Evolutionary conservation across 164 flowering plant species (phyloP).

Genomic region (Stephania yunnanensis): DNA sequence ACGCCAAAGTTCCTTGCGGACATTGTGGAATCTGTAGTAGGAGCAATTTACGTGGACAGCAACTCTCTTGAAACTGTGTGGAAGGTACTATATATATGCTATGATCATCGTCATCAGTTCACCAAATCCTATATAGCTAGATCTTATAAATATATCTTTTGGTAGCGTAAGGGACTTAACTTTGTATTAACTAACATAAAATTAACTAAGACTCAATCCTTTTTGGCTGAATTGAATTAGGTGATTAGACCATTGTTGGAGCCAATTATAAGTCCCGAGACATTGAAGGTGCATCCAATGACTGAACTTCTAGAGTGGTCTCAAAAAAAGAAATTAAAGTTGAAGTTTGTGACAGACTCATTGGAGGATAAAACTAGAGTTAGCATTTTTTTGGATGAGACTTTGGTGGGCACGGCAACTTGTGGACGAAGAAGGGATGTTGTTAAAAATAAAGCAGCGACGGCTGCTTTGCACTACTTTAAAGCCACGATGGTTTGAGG

Average conservation of each 20-base stretch:
- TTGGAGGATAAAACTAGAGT: conserved; percentile 22
- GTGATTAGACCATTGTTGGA: conserved; percentile 40
- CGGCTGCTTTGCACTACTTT: conserved; percentile 37
- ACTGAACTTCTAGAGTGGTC: conserved; percentile 40
- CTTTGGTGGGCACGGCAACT: conserved; percentile 34
- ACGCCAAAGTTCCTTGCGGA: conserved; percentile 61
- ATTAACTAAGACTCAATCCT: neutral
- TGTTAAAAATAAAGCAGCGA: conserved; percentile 58
- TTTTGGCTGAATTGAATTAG: conserved; percentile 18
- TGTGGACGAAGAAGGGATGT: conserved; percentile 33
- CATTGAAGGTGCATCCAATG: conserved; percentile 37
- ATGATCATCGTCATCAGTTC: too few relatives aligned
- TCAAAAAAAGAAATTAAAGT: conserved; percentile 38
- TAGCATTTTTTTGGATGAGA: conserved; percentile 29
- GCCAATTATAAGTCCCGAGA: conserved; percentile 38
- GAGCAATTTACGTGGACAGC: conserved; percentile 61
- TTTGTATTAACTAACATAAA: neutral
- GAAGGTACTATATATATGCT: conserved; percentile 35
- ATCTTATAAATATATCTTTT: too few relatives aligned
- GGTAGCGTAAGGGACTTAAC: too few relatives aligned
- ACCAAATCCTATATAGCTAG: too few relatives aligned
- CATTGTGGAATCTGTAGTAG: conserved; percentile 52
- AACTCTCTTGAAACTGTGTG: conserved; percentile 43
- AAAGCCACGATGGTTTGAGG: neutral
- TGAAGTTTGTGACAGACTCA: conserved; percentile 21